Conservation (phyloP, 2,329 filamentous ascomycete species). For the Tolypocladium cylindrosporum region DNA sequence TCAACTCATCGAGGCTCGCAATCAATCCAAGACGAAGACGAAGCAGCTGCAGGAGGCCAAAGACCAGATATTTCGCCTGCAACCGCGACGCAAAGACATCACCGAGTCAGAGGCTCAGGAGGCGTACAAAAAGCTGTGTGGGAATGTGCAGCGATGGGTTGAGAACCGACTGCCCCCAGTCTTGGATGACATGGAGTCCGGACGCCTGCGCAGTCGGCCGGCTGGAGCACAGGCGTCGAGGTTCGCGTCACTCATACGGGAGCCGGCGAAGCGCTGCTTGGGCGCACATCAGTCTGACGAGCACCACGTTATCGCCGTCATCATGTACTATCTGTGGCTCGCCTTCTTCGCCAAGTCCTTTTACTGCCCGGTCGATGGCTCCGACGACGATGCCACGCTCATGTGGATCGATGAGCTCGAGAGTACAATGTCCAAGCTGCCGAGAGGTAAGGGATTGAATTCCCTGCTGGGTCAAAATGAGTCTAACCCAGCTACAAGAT, state of each 20-base stretch:
- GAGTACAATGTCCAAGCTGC: slow-evolving; percentile 20
- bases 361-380: slow-evolving; percentile 25
- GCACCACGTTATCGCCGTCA: slow-evolving; percentile 23
- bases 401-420: slow-evolving; percentile 23
- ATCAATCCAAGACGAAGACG: slow-evolving; percentile 13
- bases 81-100: slow-evolving; percentile 22
- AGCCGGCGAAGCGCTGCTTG: slow-evolving; percentile 22
- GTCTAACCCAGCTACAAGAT: slow-evolving; percentile 13
- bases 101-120: slow-evolving; percentile 25
- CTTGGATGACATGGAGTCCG: slow-evolving; percentile 21
- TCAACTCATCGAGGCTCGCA: slow-evolving; percentile 20
- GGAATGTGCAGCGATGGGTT: slow-evolving; percentile 25
- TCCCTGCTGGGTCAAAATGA: neutral
- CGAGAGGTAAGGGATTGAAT: slow-evolving; percentile 15
- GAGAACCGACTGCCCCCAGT: slow-evolving; percentile 20
- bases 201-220: slow-evolving; percentile 13
- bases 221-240: slow-evolving; percentile 16
- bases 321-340: slow-evolving; percentile 27
- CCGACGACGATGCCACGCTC: slow-evolving; percentile 16
- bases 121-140: slow-evolving; percentile 20
- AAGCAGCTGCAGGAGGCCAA: slow-evolving; percentile 19
- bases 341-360: slow-evolving; percentile 25
- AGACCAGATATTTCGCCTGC: slow-evolving; percentile 21
- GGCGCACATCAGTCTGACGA: slow-evolving; percentile 20
- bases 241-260: slow-evolving; percentile 22